A percentile compares a stretch with the other conserved stretches of the same genome.
These are phyloP conservation scores for Deuterostichococcus epilithicus DNA, from an alignment of 139 green algal species.

Conservation along the genomic window DNA sequence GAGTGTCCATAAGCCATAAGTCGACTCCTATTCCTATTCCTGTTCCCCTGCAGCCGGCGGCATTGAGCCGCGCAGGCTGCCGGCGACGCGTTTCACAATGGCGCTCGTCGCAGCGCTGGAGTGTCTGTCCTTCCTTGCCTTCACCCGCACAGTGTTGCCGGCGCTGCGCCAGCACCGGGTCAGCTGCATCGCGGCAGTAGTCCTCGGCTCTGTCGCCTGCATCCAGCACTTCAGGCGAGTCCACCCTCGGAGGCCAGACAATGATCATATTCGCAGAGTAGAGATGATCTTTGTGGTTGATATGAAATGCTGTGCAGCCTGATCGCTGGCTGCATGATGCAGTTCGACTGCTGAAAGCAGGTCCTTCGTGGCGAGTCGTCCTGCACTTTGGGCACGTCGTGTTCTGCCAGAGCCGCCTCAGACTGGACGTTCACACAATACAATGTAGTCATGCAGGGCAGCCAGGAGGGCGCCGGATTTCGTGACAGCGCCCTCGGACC, in stretches of 20 bases:
- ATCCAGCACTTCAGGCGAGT: not conserved
- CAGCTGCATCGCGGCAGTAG: not conserved
- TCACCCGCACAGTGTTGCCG: not conserved
- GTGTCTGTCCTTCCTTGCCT: not conserved
- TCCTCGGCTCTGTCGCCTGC: not conserved
- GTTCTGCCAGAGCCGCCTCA: no score
- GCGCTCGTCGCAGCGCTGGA: not conserved
- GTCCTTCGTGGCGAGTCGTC: no score
- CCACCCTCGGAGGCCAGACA: not conserved
- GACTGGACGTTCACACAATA: no score
- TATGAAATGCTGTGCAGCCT: no score
- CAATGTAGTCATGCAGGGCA: not conserved
- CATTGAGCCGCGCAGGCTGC: not conserved
- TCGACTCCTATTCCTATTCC: no score
- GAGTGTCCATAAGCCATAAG: no score
- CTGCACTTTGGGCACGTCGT: no score
- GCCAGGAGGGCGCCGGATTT: not conserved
- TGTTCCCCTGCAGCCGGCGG: not conserved
- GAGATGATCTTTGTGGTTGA: no score
- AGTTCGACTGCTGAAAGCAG: no score
- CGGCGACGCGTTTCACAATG: not conserved
- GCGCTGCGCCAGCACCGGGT: not conserved
- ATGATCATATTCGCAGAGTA: no score
- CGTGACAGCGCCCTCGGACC: not conserved
- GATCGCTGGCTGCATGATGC: no score